phyloP scores from a whole-genome alignment of 768 basidiomycete genomes.

The Macrolepiota albuminosa region DNA sequence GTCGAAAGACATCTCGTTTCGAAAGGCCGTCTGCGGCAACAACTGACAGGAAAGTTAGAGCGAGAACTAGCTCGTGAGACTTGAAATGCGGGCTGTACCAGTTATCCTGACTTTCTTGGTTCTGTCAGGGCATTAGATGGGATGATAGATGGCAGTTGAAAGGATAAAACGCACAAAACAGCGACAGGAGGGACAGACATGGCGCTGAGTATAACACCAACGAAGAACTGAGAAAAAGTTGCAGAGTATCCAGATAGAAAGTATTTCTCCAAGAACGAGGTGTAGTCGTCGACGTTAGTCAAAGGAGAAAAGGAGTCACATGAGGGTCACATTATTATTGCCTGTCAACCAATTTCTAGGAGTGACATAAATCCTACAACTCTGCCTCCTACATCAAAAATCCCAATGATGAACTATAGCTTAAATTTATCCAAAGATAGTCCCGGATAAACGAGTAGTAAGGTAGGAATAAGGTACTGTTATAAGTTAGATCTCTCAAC shows the following conservation, averaged over 20 bases:
- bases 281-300: conserved; percentile 6
- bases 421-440: background rate
- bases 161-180: conserved; percentile 34
- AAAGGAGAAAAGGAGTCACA: conserved; percentile 12
- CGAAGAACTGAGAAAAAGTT: background rate
- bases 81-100: conserved; percentile 36
- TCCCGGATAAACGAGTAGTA: background rate
- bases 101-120: conserved; percentile 78
- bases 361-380: background rate
- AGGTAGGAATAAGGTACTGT: background rate
- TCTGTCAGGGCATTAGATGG: conserved; percentile 21
- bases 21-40: conserved; percentile 93
- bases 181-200: conserved; percentile 46
- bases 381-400: background rate
- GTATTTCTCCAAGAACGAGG: background rate
- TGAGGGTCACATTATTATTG: conserved; percentile 1
- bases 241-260: background rate
- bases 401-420: background rate
- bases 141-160: background rate
- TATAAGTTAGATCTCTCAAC: background rate
- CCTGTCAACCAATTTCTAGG: background rate
- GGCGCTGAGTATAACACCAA: conserved; percentile 1
- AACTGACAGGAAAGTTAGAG: conserved; percentile 41
- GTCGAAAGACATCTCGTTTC: conserved; percentile 93
- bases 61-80: background rate